These are phyloP conservation scores for Talaromyces sp. DNA, from an alignment of 2,329 filamentous ascomycete genomes.

Conservation along the genomic window DNA sequence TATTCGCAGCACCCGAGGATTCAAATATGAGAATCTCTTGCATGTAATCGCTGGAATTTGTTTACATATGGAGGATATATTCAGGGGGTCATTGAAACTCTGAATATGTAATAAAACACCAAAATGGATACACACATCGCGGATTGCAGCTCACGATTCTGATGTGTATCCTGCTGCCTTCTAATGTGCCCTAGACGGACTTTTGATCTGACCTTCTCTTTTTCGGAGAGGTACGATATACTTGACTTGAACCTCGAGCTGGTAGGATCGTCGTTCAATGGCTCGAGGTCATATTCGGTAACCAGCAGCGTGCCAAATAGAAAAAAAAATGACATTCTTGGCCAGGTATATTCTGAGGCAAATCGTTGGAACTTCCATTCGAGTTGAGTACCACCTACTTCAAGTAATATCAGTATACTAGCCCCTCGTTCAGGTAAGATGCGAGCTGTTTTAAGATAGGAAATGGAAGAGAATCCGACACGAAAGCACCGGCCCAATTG, in stretches of 20 bases:
- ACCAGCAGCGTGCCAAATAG: background rate
- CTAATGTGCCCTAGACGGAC: background rate
- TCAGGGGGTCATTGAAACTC: too few species aligned
- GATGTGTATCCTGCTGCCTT: background rate
- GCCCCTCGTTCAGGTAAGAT: constrained; percentile 7
- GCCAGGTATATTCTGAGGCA: background rate
- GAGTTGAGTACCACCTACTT: background rate
- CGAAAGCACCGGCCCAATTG: constrained; percentile 15
- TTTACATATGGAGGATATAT: background rate
- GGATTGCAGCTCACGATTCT: background rate
- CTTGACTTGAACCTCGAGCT: background rate
- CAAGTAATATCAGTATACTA: background rate
- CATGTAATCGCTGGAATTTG: background rate
- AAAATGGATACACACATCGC: background rate
- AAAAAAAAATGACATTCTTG: background rate
- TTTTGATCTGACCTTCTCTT: background rate
- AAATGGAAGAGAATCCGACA: constrained; percentile 15
- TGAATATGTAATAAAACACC: background rate
- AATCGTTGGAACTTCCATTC: background rate
- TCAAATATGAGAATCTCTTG: background rate
- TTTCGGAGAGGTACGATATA: background rate
- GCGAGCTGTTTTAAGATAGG: constrained; percentile 5
- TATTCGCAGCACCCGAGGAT: background rate
- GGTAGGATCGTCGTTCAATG: background rate
- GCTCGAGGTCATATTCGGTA: background rate